Evolutionary conservation across 164 flowering plant species (phyloP).

Genomic region (Aristolochia fimbriata): DNA sequence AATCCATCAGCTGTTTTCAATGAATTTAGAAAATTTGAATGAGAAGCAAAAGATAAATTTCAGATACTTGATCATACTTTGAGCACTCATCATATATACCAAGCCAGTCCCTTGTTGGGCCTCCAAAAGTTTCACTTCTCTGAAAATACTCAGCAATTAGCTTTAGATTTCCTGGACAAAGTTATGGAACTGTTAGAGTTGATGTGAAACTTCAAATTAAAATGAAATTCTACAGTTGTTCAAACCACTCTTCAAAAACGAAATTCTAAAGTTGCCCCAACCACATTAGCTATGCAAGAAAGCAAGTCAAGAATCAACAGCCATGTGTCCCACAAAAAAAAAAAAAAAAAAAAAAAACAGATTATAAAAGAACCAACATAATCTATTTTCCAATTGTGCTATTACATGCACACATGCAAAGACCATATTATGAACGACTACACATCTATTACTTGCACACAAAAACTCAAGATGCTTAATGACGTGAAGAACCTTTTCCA

Average conservation of each 20-base stretch:
- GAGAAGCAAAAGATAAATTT: not conserved
- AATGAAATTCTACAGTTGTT: too few species aligned
- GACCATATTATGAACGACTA: not conserved
- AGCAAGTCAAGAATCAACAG: not conserved
- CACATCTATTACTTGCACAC: too few species aligned
- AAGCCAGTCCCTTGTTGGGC: conserved; percentile 83
- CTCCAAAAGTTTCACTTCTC: conserved; percentile 79
- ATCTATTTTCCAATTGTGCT: not conserved
- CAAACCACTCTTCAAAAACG: too few species aligned
- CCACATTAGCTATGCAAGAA: too few species aligned
- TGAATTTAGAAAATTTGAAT: too few species aligned
- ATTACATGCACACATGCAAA: not conserved
- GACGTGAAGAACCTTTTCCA: not conserved
- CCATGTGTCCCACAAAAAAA: too few species aligned
- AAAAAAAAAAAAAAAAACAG: too few species aligned
- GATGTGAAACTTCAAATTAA: too few species aligned
- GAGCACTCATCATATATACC: conserved; percentile 95
- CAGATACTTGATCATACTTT: conserved; percentile 31
- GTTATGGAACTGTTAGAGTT: too few species aligned
- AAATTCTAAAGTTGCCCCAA: too few species aligned
- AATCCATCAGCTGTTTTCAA: too few species aligned
- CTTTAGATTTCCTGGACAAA: conserved; percentile 52
- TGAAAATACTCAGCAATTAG: conserved; percentile 88
- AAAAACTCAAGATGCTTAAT: not conserved
- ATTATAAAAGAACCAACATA: too few species aligned